Evolutionary conservation across 345 rosid species (phyloP), one percentile per base, ranked within the genome.

Genomic region (Gossypium herbaceum): DNA sequence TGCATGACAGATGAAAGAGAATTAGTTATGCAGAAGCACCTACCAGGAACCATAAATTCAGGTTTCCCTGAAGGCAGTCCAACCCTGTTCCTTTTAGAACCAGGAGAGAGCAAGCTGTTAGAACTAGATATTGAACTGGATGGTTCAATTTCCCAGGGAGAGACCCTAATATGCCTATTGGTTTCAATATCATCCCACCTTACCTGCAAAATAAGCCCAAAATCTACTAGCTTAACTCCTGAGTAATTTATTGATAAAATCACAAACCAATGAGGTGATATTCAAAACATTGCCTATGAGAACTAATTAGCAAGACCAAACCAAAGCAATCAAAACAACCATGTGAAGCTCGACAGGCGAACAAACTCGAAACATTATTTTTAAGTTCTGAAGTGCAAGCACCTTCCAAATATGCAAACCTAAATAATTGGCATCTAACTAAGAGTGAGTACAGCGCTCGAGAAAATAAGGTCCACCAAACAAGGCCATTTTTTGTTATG

Each of bases 61-160:
- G 90, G 84, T 84, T 85, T 85, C 60, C 84, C 82, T 25, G 92
- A 80, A 79, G 88, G 81, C 79, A 90, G 76, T 73, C 92, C 97
- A 55, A 88, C 86, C 86, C 98, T 86, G 76, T 86, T 85, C 81
- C 99, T 88, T 84, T 95, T 95, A 65, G 85, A 87, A 85, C 91
- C 91, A 62, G 90, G 74, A 48, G 86, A 59, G 55, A 88, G 76
- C 80, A 88, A 86, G 85, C 80, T 81, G 73, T 73, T 84, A 74
- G 93, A 79, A 68, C 78, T 81, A 27, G 94, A 79, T 79, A 84
- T 27, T 13, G 91, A 82, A 75, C 94, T 89, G 55, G 90, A 86
- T 43, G 90, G 87, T 82, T 93, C 97, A 51, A 95, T 84, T 78
- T 91, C 99, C 99, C 98, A 93, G 12, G 99, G 99, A 77, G 97